Conservation (phyloP, 805 yeast genomes). For the Yueomyces sp. region DNA sequence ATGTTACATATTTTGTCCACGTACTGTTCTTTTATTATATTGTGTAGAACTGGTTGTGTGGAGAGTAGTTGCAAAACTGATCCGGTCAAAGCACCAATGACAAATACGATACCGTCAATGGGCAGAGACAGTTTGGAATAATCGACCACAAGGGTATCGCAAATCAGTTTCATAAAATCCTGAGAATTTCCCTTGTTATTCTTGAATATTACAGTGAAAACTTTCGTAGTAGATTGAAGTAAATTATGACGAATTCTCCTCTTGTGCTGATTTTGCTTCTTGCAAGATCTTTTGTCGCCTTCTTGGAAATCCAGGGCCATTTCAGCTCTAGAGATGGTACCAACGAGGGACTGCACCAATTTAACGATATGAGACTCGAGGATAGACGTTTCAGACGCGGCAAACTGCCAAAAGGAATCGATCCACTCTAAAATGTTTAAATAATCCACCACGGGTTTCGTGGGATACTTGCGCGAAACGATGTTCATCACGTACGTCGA, state of each 20-base stretch:
- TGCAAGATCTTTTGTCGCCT: constrained; percentile 8
- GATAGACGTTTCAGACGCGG: constrained; percentile 9
- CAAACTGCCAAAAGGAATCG: constrained; percentile 23
- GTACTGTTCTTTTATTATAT: constrained; percentile 9
- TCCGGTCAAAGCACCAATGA: constrained; percentile 27
- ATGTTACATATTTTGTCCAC: constrained; percentile 12
- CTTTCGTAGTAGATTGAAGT: constrained; percentile 18
- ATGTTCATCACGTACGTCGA: constrained; percentile 27
- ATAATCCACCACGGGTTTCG: constrained; percentile 45
- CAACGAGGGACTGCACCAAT: constrained; percentile 29
- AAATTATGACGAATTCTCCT: constrained; percentile 27
- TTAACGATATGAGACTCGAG: constrained; percentile 23
- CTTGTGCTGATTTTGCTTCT: constrained; percentile 27
- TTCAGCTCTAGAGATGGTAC: constrained; percentile 18
- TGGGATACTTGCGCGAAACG: constrained; percentile 19
- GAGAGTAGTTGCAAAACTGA: constrained; percentile 12
- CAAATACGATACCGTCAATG: constrained; percentile 23
- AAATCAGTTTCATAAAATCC: constrained; percentile 4
- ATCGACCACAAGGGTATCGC: constrained; percentile 5
- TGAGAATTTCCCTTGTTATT: constrained; percentile 4
- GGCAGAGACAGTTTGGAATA: constrained; percentile 16
- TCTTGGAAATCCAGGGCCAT: constrained; percentile 15
- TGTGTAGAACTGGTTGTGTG: constrained; percentile 11
- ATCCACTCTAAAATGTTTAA: constrained; percentile 48
- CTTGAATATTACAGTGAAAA: constrained; percentile 15